Evolutionary conservation across 2,329 filamentous ascomycete genomes (phyloP).

Genomic region (Alternaria angustiovoidea): DNA sequence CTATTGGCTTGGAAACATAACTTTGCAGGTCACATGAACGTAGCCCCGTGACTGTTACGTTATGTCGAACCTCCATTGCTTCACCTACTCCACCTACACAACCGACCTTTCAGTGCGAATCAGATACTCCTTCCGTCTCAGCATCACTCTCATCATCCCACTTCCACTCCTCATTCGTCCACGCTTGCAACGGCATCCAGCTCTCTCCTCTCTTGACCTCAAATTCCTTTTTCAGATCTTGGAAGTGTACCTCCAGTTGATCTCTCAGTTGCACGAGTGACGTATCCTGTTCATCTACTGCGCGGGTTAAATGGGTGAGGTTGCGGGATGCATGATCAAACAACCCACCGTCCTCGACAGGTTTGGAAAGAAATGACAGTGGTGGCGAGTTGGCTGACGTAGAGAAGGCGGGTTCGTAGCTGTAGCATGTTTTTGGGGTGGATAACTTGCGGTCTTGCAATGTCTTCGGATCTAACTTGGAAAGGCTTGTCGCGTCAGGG

Average conservation of each 20-base stretch:
- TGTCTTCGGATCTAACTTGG: background rate
- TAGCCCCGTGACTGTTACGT: background rate
- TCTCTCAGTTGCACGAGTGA: background rate
- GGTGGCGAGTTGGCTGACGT: background rate
- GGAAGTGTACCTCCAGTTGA: conserved; percentile 6
- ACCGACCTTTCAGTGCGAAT: background rate
- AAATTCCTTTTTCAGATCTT: conserved; percentile 9
- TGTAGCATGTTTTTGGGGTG: background rate
- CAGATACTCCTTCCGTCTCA: background rate
- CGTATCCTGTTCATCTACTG: background rate
- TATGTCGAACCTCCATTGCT: background rate
- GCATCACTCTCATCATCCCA: background rate
- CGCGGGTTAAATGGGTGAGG: background rate
- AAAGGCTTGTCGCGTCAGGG: background rate
- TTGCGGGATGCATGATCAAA: background rate
- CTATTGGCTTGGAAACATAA: background rate
- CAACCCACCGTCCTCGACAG: background rate
- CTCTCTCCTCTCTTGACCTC: conserved; percentile 4
- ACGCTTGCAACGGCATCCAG: conserved; percentile 12
- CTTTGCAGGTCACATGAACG: background rate
- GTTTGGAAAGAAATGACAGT: background rate
- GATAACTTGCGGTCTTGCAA: background rate
- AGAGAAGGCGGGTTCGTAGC: background rate
- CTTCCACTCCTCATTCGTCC: background rate
- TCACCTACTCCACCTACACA: background rate